Conservation (phyloP, 1,284 basidiomycete species). For the Irpex rosettiformis region DNA sequence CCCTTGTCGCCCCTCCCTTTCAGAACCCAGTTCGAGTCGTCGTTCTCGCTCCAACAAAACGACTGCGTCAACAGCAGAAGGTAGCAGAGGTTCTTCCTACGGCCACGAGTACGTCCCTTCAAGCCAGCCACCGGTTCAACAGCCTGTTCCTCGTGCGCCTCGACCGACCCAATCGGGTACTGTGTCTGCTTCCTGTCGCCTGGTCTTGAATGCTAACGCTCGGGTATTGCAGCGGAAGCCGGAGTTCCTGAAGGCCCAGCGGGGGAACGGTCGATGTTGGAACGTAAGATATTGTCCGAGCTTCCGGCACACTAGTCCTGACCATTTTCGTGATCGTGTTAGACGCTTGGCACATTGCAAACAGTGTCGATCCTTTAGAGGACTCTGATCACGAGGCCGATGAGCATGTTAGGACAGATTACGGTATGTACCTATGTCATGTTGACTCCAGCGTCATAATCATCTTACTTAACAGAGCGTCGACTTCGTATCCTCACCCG, state of each 20-base stretch:
- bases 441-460: background rate
- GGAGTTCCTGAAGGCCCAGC: constrained; percentile 17
- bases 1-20: constrained; percentile 5
- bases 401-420: constrained; percentile 59
- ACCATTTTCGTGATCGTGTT: constrained; percentile 10
- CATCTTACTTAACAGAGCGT: constrained; percentile 23
- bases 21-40: constrained; percentile 24
- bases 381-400: constrained; percentile 75
- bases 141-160: constrained; percentile 19
- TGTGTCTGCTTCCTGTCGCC: background rate
- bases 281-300: constrained; percentile 23
- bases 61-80: constrained; percentile 22
- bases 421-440: constrained; percentile 41
- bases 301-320: background rate
- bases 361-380: constrained; percentile 57
- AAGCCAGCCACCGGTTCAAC: constrained; percentile 11
- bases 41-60: constrained; percentile 23
- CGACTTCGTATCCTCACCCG: constrained; percentile 37
- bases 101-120: constrained; percentile 24
- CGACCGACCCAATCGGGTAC: constrained; percentile 13
- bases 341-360: constrained; percentile 72
- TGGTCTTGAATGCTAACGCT: constrained; percentile 1
- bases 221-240: constrained; percentile 12
- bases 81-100: constrained; percentile 30
- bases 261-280: constrained; percentile 27